Percentiles rank a stretch among this genome's conserved stretches.
Evolutionary conservation across 352 stramenopile genomes (phyloP).

Genomic region (Pythium pectinolyticum): DNA sequence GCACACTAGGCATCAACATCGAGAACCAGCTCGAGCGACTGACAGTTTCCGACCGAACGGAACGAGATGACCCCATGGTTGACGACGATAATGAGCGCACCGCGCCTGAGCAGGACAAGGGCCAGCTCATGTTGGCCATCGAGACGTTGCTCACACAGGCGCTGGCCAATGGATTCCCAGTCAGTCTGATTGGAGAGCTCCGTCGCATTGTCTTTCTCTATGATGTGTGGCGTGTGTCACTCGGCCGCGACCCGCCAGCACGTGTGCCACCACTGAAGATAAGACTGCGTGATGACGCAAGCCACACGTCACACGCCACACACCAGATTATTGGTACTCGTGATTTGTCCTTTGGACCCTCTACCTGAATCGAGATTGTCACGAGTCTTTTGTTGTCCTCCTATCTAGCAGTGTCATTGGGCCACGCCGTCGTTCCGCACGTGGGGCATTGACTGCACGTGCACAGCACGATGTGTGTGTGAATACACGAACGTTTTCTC

Average conservation of each 20-base stretch:
- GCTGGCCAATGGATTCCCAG: conserved; percentile 3
- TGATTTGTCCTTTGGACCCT: no score
- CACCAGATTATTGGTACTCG: no score
- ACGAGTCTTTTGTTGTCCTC: no score
- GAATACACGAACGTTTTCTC: no score
- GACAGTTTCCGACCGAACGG: background rate
- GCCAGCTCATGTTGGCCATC: background rate
- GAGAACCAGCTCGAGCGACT: background rate
- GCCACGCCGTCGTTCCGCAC: no score
- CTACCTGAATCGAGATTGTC: no score
- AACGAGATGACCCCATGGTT: background rate
- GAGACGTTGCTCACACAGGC: conserved; percentile 3
- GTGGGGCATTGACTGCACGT: no score
- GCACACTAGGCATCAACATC: background rate
- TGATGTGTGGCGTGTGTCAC: conserved; percentile 8
- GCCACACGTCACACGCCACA: no score
- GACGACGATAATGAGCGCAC: no score
- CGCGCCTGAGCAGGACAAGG: background rate
- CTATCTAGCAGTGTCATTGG: no score
- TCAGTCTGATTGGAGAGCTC: conserved; percentile 1
- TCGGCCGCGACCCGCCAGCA: conserved; percentile 10
- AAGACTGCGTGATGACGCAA: background rate
- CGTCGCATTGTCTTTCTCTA: conserved; percentile 2
- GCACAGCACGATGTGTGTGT: no score
- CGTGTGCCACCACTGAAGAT: conserved; percentile 4